phyloP scores from a whole-genome alignment of 495 filamentous ascomycete genomes.

The Staphylotrichum longicolle region DNA sequence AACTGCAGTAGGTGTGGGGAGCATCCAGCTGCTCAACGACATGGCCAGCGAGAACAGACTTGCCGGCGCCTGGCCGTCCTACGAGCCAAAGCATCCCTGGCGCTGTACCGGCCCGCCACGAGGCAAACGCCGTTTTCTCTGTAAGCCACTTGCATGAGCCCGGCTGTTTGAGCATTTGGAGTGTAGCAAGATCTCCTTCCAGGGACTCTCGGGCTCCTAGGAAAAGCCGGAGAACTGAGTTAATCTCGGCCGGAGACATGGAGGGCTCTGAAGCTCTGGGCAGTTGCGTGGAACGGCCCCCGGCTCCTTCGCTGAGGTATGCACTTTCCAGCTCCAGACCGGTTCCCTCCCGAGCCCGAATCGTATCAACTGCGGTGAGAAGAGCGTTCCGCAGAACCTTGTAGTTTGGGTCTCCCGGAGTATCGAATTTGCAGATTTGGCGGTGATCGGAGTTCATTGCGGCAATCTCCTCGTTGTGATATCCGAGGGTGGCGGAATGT shows the following conservation, averaged over 20 bases:
- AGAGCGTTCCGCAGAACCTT: slow-evolving; percentile 34
- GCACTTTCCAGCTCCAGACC: too few relatives aligned
- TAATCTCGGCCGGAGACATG: neutral
- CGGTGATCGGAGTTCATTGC: slow-evolving; percentile 39
- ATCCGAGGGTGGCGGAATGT: slow-evolving; percentile 36
- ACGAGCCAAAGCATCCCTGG: slow-evolving; percentile 31
- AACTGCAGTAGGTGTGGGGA: slow-evolving; percentile 25
- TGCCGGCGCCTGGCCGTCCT: slow-evolving; percentile 30
- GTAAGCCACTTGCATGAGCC: slow-evolving; percentile 34
- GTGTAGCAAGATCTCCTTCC: slow-evolving; percentile 23
- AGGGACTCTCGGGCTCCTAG: slow-evolving; percentile 7
- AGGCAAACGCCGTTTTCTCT: slow-evolving; percentile 12
- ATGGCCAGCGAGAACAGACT: slow-evolving; percentile 31
- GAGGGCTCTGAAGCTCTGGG: neutral
- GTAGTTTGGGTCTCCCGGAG: slow-evolving; percentile 31
- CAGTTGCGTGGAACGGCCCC: neutral
- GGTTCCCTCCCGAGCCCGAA: slow-evolving; percentile 14
- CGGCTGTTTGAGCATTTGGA: slow-evolving; percentile 22
- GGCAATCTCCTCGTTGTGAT: slow-evolving; percentile 29
- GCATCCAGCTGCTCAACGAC: slow-evolving; percentile 25
- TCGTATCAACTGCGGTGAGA: slow-evolving; percentile 28
- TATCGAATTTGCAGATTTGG: slow-evolving; percentile 37
- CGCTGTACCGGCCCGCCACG: slow-evolving; percentile 19
- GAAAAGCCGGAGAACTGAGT: neutral
- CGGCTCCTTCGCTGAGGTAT: neutral